These are phyloP conservation scores for Barbarea vulgaris DNA, from an alignment of 345 rosid genomes.

Conservation along the genomic window DNA sequence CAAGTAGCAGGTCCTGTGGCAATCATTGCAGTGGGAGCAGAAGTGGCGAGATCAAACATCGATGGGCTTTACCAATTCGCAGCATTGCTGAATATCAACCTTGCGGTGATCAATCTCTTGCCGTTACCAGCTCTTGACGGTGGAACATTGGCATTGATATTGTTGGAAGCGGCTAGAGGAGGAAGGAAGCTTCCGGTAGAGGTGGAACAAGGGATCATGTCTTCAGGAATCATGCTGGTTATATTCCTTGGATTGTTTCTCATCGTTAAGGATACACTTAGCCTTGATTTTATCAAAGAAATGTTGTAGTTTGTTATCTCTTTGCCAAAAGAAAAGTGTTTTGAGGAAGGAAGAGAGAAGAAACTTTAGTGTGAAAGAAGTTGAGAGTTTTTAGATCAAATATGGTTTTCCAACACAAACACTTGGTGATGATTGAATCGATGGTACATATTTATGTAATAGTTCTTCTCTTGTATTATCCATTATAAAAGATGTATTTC, in stretches of 20 bases:
- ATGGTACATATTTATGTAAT: conserved; percentile 27
- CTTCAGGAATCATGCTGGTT: conserved; percentile 88
- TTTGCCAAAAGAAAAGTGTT: conserved; percentile 8
- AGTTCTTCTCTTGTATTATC: conserved; percentile 15
- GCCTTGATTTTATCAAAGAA: conserved; percentile 81
- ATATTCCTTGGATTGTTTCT: conserved; percentile 80
- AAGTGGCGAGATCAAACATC: conserved; percentile 90
- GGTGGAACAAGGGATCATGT: conserved; percentile 86
- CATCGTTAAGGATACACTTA: conserved; percentile 81
- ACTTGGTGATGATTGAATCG: conserved; percentile 15
- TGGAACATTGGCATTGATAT: conserved; percentile 85
- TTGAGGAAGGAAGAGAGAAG: conserved; percentile 1
- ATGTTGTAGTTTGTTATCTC: conserved; percentile 58
- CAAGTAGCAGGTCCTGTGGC: conserved; percentile 94
- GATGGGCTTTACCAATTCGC: conserved; percentile 93
- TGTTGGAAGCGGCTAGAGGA: conserved; percentile 83
- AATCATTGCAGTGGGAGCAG: conserved; percentile 95
- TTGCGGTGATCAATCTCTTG: conserved; percentile 85
- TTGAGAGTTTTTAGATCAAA: conserved; percentile 23
- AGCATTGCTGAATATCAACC: conserved; percentile 80
- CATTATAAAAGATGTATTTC: neutral
- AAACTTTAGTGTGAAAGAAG: conserved; percentile 29
- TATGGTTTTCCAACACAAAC: conserved; percentile 10
- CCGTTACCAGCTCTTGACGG: conserved; percentile 97
- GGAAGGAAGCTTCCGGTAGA: conserved; percentile 91